These are phyloP conservation scores for Ogataea polymorpha DNA, from an alignment of 805 yeast genomes.

Conservation along the genomic window DNA sequence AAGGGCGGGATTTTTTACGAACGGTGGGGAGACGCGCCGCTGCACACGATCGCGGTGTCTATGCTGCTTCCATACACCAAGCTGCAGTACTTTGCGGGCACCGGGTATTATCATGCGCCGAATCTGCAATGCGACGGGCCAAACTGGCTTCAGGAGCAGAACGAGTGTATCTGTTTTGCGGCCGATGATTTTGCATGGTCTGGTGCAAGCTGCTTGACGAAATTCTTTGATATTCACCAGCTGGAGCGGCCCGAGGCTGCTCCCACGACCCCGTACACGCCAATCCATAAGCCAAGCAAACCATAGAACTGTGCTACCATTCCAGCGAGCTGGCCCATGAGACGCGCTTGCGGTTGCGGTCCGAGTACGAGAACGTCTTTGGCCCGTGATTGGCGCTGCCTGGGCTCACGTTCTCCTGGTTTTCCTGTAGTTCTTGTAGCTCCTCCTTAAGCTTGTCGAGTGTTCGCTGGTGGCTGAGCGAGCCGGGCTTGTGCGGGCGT, in stretches of 20 bases:
- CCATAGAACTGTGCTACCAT: constrained; percentile 23
- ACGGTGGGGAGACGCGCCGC: constrained; percentile 54
- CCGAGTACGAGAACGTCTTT: constrained; percentile 4
- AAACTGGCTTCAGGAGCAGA: constrained; percentile 40
- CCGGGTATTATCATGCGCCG: constrained; percentile 56
- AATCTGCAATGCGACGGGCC: constrained; percentile 60
- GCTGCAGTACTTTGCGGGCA: constrained; percentile 41
- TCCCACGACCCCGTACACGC: constrained; percentile 23
- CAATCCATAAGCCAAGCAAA: constrained; percentile 23
- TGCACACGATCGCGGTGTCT: constrained; percentile 33
- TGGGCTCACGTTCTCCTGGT: constrained; percentile 26
- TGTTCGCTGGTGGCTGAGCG: constrained; percentile 8
- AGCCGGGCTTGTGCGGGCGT: constrained; percentile 3
- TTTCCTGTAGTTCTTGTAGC: constrained; percentile 11
- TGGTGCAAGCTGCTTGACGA: constrained; percentile 46
- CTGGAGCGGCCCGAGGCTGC: constrained; percentile 29
- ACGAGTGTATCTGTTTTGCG: constrained; percentile 51
- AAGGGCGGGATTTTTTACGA: constrained; percentile 68
- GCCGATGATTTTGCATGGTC: constrained; percentile 49
- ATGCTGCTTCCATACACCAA: constrained; percentile 27
- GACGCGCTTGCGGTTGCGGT: constrained; percentile 21
- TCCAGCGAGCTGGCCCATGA: constrained; percentile 32
- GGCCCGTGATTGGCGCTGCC: constrained; percentile 3
- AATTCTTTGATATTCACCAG: constrained; percentile 37
- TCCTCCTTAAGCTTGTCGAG: constrained; percentile 7